Evolutionary conservation across 2,329 filamentous ascomycete genomes (phyloP), one percentile per base, ranked within the genome.

Genomic region (Fusarium coicis): DNA sequence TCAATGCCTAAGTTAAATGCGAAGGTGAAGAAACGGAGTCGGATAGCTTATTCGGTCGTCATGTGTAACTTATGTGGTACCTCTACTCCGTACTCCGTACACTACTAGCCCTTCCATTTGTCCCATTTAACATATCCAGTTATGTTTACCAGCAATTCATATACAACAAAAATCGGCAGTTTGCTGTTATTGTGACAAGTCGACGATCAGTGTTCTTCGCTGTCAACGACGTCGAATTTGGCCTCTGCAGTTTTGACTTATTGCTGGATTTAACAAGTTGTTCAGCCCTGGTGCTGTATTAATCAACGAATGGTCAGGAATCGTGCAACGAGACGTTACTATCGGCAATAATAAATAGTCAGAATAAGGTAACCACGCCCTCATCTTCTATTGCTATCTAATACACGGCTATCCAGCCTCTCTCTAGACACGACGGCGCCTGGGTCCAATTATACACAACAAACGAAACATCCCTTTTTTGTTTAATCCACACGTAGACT

Each of bases 401-500:
- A 78, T 81, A 81, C 80, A 81, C 80, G 74, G 78, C 77, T 74
- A 66, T 47, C 43, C 44, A 63, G 70, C 76, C 76, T 74, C 67
- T 73, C 68, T 75, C 77, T 78, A 78, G 74, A 75, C 73, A 72
- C 70, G 67, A 72, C 74, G 72, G 70, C 66, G 75, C 70, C 61
- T 69, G 70, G 68, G 72, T 73, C 75, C 74, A 79, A 77, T 70
- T 80, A 79, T 82, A 83, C 81, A 82, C 67, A 70, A 83, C 78
- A 80, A 82, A 81, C 77, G 72, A 76, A 72, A 77, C 49, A 47
- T 65, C 54, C 60, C 75, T 68, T 70, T 76, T 74, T 73, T 68
- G 47, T 73, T 79, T 89, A 96, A 80, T 97, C 93, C 71, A 97
- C 90, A 79, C 93, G 90, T 82, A 98, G 84, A 83, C 93, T 97